Percentiles rank a stretch among this genome's conserved stretches.
These are phyloP conservation scores for Stagonosporopsis vannaccii DNA, from an alignment of 2,329 filamentous ascomycete species.

Conservation along the genomic window DNA sequence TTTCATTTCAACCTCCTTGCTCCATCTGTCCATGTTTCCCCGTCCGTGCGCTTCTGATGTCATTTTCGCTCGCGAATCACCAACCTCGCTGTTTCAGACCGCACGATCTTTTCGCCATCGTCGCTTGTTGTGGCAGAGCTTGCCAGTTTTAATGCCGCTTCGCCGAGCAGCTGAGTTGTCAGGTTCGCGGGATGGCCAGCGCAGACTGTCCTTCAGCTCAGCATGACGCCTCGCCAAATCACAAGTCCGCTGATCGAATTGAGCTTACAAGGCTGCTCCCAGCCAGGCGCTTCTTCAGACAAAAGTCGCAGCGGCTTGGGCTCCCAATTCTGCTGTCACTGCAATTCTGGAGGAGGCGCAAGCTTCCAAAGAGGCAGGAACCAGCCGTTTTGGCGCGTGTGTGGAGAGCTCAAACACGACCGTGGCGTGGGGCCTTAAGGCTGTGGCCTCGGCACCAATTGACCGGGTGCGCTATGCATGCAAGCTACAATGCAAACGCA, in stretches of 20 bases:
- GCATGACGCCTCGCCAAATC: slow-evolving; percentile 21
- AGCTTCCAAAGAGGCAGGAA: slow-evolving; percentile 36
- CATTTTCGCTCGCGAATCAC: slow-evolving; percentile 20
- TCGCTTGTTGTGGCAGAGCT: slow-evolving; percentile 13
- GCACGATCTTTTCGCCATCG: slow-evolving; percentile 19
- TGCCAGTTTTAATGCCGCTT: slow-evolving; percentile 15
- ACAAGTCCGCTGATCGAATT: slow-evolving; percentile 9
- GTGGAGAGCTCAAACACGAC: slow-evolving; percentile 39
- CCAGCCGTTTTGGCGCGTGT: slow-evolving; percentile 32
- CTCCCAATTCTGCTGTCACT: slow-evolving; percentile 1
- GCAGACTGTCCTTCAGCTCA: slow-evolving; percentile 23
- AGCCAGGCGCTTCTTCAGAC: slow-evolving; percentile 6
- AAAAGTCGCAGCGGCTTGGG: slow-evolving; percentile 12
- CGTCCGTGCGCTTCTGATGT: slow-evolving; percentile 36
- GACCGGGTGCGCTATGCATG: slow-evolving; percentile 22
- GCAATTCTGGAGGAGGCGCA: slow-evolving; percentile 13
- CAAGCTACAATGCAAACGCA: slow-evolving; percentile 31
- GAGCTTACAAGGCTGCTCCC: slow-evolving; percentile 11
- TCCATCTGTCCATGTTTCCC: slow-evolving; percentile 21
- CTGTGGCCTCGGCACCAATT: slow-evolving; percentile 35
- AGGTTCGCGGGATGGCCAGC: slow-evolving; percentile 30
- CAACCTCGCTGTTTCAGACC: slow-evolving; percentile 13
- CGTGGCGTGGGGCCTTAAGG: slow-evolving; percentile 31
- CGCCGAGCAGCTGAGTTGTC: slow-evolving; percentile 34
- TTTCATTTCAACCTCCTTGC: slow-evolving; percentile 18